Conservation (phyloP, 768 basidiomycete species). For the Podaxis sp. region DNA sequence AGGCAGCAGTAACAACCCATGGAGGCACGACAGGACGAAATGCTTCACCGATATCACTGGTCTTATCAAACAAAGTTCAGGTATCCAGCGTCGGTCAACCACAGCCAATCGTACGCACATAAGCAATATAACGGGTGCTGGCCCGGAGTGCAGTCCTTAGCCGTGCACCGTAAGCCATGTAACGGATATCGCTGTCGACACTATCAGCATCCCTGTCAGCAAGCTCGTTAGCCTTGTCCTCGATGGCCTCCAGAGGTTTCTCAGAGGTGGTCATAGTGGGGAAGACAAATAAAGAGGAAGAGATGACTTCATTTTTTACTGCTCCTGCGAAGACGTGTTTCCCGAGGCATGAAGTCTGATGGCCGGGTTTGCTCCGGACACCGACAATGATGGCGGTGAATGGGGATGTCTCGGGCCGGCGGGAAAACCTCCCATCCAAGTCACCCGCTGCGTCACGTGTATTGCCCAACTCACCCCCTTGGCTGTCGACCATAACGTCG, state of each 20-base stretch:
- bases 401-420: conserved; percentile 11
- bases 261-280: conserved; percentile 28
- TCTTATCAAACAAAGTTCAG: conserved; percentile 35
- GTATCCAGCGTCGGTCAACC: conserved; percentile 4
- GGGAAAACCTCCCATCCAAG: not conserved
- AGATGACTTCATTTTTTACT: not conserved
- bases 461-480: conserved; percentile 18
- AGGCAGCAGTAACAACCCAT: conserved; percentile 67
- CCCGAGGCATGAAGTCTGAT: not conserved
- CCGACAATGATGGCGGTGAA: conserved; percentile 8
- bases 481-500: conserved; percentile 24
- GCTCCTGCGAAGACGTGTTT: not conserved
- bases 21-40: conserved; percentile 78
- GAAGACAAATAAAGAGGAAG: conserved; percentile 1
- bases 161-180: conserved; percentile 76
- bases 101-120: conserved; percentile 39
- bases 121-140: conserved; percentile 68
- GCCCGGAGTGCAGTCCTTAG: conserved; percentile 73
- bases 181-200: conserved; percentile 64
- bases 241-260: conserved; percentile 34
- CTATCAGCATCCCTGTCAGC: conserved; percentile 62
- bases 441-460: conserved; percentile 21
- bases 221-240: conserved; percentile 49
- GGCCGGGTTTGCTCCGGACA: conserved; percentile 2
- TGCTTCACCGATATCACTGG: conserved; percentile 80